A percentile compares a stretch with the other conserved stretches of the same genome.
phyloP scores from a whole-genome alignment of 148 eudicot species.

The Talinum fruticosum region DNA sequence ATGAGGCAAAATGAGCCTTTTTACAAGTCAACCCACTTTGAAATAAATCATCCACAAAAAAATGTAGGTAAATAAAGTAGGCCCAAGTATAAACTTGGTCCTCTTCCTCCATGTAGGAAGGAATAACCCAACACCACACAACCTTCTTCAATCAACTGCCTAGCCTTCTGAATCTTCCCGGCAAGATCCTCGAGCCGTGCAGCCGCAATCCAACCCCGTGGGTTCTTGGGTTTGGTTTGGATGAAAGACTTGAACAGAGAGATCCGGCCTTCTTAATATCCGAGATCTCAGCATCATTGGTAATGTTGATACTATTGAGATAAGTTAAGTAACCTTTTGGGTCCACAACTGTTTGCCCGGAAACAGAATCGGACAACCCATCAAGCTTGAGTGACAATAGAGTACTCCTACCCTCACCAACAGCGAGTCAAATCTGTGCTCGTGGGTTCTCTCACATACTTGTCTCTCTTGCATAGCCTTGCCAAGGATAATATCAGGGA shows the following conservation, averaged over 20 bases:
- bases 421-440: slow-evolving; percentile 87
- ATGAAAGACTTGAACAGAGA: slow-evolving; percentile 74
- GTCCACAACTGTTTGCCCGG: slow-evolving; percentile 86
- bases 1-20: no score
- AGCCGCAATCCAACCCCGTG: slow-evolving; percentile 98
- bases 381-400: slow-evolving; percentile 85
- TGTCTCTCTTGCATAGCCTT: slow-evolving; percentile 92
- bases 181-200: slow-evolving; percentile 95
- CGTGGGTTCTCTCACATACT: slow-evolving; percentile 86
- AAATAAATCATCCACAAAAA: no score
- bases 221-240: slow-evolving; percentile 82
- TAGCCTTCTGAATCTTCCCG: slow-evolving; percentile 72
- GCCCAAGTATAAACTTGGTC: no score
- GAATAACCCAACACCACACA: no score
- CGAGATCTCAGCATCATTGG: slow-evolving; percentile 88
- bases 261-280: slow-evolving; percentile 88
- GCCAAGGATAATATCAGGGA: slow-evolving; percentile 81
- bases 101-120: no score
- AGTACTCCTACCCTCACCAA: slow-evolving; percentile 95
- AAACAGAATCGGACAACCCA: slow-evolving; percentile 73
- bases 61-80: no score
- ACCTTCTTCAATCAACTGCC: slow-evolving; percentile 68
- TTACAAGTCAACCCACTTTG: no score
- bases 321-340: slow-evolving; percentile 90
- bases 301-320: slow-evolving; percentile 91